Conservation (phyloP, 176 grass and related monocot genomes). For the Cocos nucifera region DNA sequence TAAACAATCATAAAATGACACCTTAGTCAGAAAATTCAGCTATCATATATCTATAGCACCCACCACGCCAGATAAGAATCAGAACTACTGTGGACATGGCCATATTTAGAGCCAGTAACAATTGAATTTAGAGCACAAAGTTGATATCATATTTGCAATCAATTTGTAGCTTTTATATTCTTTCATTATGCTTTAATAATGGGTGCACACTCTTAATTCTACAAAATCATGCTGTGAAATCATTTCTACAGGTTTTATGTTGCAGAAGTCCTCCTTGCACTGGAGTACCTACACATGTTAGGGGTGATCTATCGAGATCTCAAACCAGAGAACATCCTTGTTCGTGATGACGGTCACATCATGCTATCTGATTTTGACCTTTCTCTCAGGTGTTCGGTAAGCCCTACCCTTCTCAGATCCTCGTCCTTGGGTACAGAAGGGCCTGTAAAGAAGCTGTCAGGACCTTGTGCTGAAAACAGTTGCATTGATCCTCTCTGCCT, state of each 20-base stretch:
- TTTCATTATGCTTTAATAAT: no score
- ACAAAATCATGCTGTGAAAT: background rate
- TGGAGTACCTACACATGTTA: slow-evolving; percentile 99
- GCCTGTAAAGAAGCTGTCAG: slow-evolving; percentile 51
- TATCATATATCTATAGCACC: no score
- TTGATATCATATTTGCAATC: no score
- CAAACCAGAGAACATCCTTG: slow-evolving; percentile 97
- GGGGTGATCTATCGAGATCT: slow-evolving; percentile 97
- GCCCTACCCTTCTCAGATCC: slow-evolving; percentile 69
- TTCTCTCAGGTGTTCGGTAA: slow-evolving; percentile 89
- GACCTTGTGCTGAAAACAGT: slow-evolving; percentile 75
- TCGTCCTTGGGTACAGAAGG: slow-evolving; percentile 66
- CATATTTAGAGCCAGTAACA: no score
- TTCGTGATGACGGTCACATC: slow-evolving; percentile 98
- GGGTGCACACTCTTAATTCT: no score
- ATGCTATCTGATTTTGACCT: slow-evolving; percentile 99
- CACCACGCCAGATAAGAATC: no score
- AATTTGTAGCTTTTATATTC: no score
- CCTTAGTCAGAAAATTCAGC: no score
- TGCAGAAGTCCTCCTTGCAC: slow-evolving; percentile 78
- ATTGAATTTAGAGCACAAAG: no score
- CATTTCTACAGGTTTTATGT: slow-evolving; percentile 74
- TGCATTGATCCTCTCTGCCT: slow-evolving; percentile 93
- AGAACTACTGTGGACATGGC: no score
- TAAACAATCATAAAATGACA: no score